Conservation (phyloP, 768 basidiomycete genomes). For the Collybia sp. region DNA sequence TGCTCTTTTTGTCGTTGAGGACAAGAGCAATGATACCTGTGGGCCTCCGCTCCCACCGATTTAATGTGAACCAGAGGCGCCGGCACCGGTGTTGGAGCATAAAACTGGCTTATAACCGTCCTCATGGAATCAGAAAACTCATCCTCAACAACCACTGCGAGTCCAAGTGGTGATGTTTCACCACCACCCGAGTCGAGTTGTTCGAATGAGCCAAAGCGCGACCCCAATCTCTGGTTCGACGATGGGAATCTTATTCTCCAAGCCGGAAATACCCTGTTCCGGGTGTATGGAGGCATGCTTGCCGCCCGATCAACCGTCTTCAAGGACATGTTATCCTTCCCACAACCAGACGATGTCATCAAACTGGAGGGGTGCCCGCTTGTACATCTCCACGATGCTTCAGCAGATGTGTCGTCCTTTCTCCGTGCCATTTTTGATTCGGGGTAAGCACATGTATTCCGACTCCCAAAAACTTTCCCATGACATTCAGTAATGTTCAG, state of each 20-base stretch:
- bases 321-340: neutral
- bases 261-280: conserved; percentile 9
- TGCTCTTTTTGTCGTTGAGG: too few species aligned
- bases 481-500: too few species aligned
- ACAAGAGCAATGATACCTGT: too few species aligned
- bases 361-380: conserved; percentile 1
- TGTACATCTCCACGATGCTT: neutral
- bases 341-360: neutral
- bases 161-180: too few species aligned
- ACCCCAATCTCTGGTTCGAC: conserved; percentile 10
- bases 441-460: neutral
- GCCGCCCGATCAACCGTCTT: conserved; percentile 3
- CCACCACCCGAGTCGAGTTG: too few species aligned
- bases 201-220: neutral
- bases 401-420: neutral
- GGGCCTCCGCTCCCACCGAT: too few species aligned
- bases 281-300: conserved; percentile 10
- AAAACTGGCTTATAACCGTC: too few species aligned
- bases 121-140: too few species aligned
- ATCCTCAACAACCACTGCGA: too few species aligned
- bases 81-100: too few species aligned
- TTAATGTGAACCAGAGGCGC: too few species aligned
- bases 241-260: conserved; percentile 13
- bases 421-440: conserved; percentile 1
- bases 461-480: too few species aligned